These are phyloP conservation scores for Chaetomiaceae sp. DNA, from an alignment of 2,329 filamentous ascomycete species.

Conservation along the genomic window DNA sequence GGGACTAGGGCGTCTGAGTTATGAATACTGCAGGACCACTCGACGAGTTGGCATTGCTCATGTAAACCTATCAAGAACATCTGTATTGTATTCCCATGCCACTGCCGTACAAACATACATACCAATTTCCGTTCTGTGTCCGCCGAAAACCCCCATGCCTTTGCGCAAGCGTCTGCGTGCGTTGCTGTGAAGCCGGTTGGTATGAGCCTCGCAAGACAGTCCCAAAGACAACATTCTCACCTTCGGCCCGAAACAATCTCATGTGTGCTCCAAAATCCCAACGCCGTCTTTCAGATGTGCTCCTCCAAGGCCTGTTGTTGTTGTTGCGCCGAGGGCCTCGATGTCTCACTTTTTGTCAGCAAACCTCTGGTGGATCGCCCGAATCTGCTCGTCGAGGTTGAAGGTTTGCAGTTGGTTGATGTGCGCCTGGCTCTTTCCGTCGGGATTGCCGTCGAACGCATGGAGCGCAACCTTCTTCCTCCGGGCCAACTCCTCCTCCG, in stretches of 20 bases:
- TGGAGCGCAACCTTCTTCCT: slow-evolving; percentile 68
- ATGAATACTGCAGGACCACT: neutral
- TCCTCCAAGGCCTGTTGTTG: neutral
- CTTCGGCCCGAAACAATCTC: slow-evolving; percentile 2
- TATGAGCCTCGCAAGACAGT: slow-evolving; percentile 11
- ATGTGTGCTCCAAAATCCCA: neutral
- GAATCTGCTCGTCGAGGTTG: slow-evolving; percentile 83
- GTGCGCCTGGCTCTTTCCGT: slow-evolving; percentile 51
- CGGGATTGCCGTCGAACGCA: slow-evolving; percentile 62
- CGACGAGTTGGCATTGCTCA: slow-evolving; percentile 3
- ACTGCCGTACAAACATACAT: slow-evolving; percentile 5
- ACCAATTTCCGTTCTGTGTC: neutral
- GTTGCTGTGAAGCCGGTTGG: slow-evolving; percentile 12
- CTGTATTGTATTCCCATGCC: neutral
- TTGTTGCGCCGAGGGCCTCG: neutral
- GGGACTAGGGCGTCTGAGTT: too few species aligned
- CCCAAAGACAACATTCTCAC: slow-evolving; percentile 14
- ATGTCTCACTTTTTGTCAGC: slow-evolving; percentile 34
- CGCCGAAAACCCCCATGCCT: neutral
- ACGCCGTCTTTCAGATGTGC: slow-evolving; percentile 1
- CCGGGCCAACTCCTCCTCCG: slow-evolving; percentile 68
- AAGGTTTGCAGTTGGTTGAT: slow-evolving; percentile 60
- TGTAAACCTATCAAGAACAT: neutral
- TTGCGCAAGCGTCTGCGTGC: neutral
- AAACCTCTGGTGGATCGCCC: slow-evolving; percentile 56